Evolutionary conservation across 2,329 filamentous ascomycete genomes (phyloP).

Genomic region (Penicillium griseofulvum): DNA sequence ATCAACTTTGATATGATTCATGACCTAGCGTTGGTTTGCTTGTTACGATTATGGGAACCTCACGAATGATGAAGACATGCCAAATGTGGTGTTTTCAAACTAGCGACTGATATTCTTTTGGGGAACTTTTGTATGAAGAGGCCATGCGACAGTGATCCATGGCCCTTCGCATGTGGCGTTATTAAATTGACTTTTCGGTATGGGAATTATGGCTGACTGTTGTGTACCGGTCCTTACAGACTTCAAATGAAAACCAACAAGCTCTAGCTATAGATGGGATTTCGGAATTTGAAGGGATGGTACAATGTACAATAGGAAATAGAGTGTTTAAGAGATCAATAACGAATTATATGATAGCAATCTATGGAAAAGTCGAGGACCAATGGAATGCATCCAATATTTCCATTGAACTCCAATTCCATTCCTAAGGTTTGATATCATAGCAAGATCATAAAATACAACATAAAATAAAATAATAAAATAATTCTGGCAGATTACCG

Average conservation of each 20-base stretch:
- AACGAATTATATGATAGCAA: slow-evolving; percentile 6
- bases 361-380: neutral
- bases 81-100: slow-evolving; percentile 5
- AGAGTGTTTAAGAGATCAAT: slow-evolving; percentile 2
- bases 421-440: neutral
- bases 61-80: slow-evolving; percentile 23
- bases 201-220: slow-evolving; percentile 1
- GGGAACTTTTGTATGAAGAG: neutral
- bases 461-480: neutral
- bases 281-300: neutral
- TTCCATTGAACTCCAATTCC: neutral
- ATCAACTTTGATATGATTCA: slow-evolving; percentile 24
- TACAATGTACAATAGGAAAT: slow-evolving; percentile 22
- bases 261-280: neutral
- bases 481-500: slow-evolving; percentile 22
- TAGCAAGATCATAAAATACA: neutral
- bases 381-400: neutral
- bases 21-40: slow-evolving; percentile 22
- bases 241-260: neutral
- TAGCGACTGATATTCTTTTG: slow-evolving; percentile 12
- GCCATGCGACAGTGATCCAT: slow-evolving; percentile 4
- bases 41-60: slow-evolving; percentile 17
- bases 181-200: neutral
- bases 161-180: slow-evolving; percentile 7
- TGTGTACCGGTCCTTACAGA: neutral